A percentile compares a stretch with the other conserved stretches of the same genome.
These are phyloP conservation scores for Russula sp. DNA, from an alignment of 768 basidiomycete genomes.

Conservation along the genomic window DNA sequence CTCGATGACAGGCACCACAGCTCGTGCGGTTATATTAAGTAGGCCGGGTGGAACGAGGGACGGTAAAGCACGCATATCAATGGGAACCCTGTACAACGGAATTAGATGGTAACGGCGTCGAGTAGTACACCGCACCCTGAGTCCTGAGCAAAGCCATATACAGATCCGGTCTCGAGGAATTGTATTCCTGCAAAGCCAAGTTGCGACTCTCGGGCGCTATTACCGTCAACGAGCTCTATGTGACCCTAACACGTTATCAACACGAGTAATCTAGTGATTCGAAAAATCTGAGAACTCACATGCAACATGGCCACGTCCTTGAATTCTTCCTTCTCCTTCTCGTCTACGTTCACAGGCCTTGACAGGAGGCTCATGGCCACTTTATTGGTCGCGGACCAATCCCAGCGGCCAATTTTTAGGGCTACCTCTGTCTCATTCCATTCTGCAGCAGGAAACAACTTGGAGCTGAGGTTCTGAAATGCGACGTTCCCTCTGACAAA, in stretches of 20 bases:
- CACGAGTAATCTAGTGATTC: neutral
- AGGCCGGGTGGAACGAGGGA: slow-evolving; percentile 20
- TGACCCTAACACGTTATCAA: slow-evolving; percentile 51
- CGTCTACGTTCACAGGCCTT: slow-evolving; percentile 43
- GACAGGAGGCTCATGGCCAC: slow-evolving; percentile 66
- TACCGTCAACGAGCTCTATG: slow-evolving; percentile 59
- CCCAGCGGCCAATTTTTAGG: slow-evolving; percentile 57
- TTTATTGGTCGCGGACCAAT: slow-evolving; percentile 65
- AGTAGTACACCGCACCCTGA: slow-evolving; percentile 46
- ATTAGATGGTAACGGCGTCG: neutral
- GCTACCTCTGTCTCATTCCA: slow-evolving; percentile 52
- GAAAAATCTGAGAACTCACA: slow-evolving; percentile 42
- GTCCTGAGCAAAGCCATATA: slow-evolving; percentile 72
- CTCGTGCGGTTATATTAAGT: slow-evolving; percentile 24
- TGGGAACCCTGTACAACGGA: slow-evolving; percentile 1
- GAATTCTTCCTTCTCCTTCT: slow-evolving; percentile 37
- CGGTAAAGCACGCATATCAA: slow-evolving; percentile 20
- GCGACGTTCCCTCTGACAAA: slow-evolving; percentile 64
- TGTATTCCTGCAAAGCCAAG: slow-evolving; percentile 79
- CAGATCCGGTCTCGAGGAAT: slow-evolving; percentile 65
- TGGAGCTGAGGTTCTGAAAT: slow-evolving; percentile 54
- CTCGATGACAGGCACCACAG: slow-evolving; percentile 24
- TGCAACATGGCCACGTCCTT: slow-evolving; percentile 58
- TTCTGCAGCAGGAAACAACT: slow-evolving; percentile 39
- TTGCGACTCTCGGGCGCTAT: slow-evolving; percentile 54